Evolutionary conservation across 257 asterid species (phyloP).

Genomic region (Solanum arcanum): DNA sequence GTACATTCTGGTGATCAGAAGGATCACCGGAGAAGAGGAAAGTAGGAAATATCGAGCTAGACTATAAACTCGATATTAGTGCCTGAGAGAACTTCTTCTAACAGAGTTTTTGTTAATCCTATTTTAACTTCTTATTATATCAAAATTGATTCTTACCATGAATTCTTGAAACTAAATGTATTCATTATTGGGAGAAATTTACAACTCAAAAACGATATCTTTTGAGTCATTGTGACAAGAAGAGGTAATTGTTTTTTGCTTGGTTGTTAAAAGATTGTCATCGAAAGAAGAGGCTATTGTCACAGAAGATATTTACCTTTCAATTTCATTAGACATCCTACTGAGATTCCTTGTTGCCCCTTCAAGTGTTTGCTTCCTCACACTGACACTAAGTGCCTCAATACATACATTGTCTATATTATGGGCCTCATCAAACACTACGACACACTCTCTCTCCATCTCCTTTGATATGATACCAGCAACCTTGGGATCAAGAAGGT

Average conservation of each 20-base stretch:
- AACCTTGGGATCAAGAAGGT: constrained; percentile 96
- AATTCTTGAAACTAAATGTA: background rate
- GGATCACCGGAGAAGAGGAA: background rate
- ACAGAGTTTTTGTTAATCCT: background rate
- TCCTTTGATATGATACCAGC: constrained; percentile 94
- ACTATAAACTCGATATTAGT: too few species aligned
- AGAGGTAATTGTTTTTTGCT: background rate
- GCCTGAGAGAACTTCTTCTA: background rate
- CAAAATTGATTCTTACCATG: background rate
- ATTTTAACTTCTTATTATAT: background rate
- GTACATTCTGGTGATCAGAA: background rate
- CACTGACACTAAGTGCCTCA: constrained; percentile 95
- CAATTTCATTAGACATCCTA: constrained; percentile 88
- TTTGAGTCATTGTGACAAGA: background rate
- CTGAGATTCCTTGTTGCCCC: constrained; percentile 86
- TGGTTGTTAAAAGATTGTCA: background rate
- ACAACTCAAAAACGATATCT: background rate
- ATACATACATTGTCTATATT: constrained; percentile 97
- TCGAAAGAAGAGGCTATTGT: background rate
- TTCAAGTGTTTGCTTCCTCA: constrained; percentile 90
- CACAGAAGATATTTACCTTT: constrained; percentile 37
- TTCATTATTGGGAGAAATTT: background rate
- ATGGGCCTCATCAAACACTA: constrained; percentile 98
- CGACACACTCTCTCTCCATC: constrained; percentile 96
- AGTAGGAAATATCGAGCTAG: background rate